Conservation (phyloP, 2,329 filamentous ascomycete genomes). For the Cordyceps militaris region DNA sequence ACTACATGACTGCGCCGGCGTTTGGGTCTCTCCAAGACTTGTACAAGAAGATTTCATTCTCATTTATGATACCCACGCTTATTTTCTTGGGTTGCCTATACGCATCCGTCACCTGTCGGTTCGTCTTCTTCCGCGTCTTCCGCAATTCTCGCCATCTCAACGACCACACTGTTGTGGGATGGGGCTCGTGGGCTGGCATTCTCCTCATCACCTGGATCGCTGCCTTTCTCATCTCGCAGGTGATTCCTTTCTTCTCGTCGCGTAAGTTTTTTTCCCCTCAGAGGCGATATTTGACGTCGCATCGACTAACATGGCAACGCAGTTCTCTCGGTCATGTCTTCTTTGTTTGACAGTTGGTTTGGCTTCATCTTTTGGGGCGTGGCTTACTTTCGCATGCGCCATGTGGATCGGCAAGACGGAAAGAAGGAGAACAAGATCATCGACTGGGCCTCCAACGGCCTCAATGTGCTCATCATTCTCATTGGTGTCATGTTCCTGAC, state of each 20-base stretch:
- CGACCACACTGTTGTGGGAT: slow-evolving; percentile 74
- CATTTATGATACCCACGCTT: slow-evolving; percentile 91
- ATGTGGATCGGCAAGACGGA: slow-evolving; percentile 50
- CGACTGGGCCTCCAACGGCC: slow-evolving; percentile 45
- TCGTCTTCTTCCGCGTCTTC: slow-evolving; percentile 88
- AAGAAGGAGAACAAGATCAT: slow-evolving; percentile 43
- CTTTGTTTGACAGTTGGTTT: slow-evolving; percentile 86
- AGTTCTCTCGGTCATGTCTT: slow-evolving; percentile 70
- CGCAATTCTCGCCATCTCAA: slow-evolving; percentile 71
- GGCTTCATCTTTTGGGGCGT: slow-evolving; percentile 94
- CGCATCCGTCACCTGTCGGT: slow-evolving; percentile 80
- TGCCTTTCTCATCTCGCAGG: slow-evolving; percentile 87
- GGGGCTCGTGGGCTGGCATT: slow-evolving; percentile 71
- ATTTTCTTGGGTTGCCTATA: slow-evolving; percentile 90
- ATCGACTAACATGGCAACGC: neutral
- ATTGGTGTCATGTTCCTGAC: slow-evolving; percentile 76
- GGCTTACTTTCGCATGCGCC: slow-evolving; percentile 70
- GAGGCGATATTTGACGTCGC: neutral
- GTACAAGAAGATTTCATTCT: slow-evolving; percentile 84
- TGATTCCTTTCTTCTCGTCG: slow-evolving; percentile 89
- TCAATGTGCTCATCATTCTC: slow-evolving; percentile 68
- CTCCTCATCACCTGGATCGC: slow-evolving; percentile 65
- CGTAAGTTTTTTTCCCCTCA: slow-evolving; percentile 32
- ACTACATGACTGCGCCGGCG: slow-evolving; percentile 81
- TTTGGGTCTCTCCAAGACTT: slow-evolving; percentile 75